These are phyloP conservation scores for Candida mattraensis DNA, from an alignment of 805 yeast species.

Conservation along the genomic window DNA sequence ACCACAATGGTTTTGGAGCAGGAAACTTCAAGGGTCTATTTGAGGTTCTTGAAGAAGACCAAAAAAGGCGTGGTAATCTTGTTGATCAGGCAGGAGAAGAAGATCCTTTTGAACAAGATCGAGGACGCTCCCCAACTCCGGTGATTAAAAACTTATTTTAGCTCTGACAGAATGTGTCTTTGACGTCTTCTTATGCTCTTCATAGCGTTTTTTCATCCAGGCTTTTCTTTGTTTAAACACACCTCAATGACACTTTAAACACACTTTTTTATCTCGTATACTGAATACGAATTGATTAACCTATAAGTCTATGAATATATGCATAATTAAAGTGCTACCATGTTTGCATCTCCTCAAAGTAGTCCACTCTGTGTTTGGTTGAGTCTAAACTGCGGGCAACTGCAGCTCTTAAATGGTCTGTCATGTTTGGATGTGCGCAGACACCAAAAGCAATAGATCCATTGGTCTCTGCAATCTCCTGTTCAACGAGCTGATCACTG, in stretches of 20 bases:
- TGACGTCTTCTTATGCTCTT: too few species aligned
- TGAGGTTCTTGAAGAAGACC: slow-evolving; percentile 80
- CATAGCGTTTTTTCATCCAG: too few species aligned
- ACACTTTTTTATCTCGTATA: too few species aligned
- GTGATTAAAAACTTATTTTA: slow-evolving; percentile 4
- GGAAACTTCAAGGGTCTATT: slow-evolving; percentile 84
- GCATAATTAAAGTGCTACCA: slow-evolving; percentile 34
- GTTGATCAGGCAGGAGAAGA: slow-evolving; percentile 21
- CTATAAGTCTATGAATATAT: not conserved
- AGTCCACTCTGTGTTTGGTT: slow-evolving; percentile 25
- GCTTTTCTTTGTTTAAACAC: too few species aligned
- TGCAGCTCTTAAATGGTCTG: slow-evolving; percentile 30
- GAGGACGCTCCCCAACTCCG: slow-evolving; percentile 14
- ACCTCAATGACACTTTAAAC: too few species aligned
- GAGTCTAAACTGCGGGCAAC: slow-evolving; percentile 20
- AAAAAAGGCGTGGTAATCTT: slow-evolving; percentile 65
- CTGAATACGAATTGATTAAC: not conserved
- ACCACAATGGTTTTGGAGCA: slow-evolving; percentile 85
- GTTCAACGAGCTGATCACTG: slow-evolving; percentile 33
- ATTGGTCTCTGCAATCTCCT: slow-evolving; percentile 37
- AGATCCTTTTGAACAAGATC: slow-evolving; percentile 11
- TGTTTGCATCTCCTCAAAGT: slow-evolving; percentile 36
- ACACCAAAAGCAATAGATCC: slow-evolving; percentile 47
- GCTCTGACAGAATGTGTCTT: too few species aligned
- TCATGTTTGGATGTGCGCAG: slow-evolving; percentile 50